phyloP scores from a whole-genome alignment of 768 basidiomycete genomes.

The Xerocomus spinulosus region DNA sequence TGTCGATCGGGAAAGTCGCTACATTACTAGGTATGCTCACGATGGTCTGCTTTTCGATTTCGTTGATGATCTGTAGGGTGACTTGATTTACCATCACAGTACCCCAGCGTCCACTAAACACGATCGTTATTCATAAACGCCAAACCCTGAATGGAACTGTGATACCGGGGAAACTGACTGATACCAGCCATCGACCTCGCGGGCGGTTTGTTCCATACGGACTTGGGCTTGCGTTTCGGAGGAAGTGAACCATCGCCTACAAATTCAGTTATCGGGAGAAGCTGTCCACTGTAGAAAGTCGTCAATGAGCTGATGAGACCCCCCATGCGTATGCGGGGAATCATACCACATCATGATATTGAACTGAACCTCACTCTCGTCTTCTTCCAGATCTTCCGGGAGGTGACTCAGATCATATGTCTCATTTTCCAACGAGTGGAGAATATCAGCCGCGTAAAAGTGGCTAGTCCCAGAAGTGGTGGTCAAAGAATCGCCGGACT shows the following conservation, averaged over 20 bases:
- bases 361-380: not conserved
- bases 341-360: not conserved
- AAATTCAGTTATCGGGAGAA: not conserved
- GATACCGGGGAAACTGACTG: not conserved
- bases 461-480: not conserved
- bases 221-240: not conserved
- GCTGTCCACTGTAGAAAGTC: not conserved
- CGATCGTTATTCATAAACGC: not conserved
- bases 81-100: conserved; percentile 8
- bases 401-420: not conserved
- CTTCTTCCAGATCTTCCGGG: not conserved
- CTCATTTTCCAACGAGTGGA: not conserved
- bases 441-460: not conserved
- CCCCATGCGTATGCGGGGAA: not conserved
- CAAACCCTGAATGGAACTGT: not conserved
- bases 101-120: conserved; percentile 8
- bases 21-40: too few species aligned
- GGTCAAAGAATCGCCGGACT: not conserved
- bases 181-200: not conserved
- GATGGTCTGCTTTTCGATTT: not conserved
- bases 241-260: not conserved
- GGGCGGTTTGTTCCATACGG: not conserved
- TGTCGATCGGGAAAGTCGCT: too few species aligned
- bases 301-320: too few species aligned
- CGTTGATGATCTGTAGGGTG: conserved; percentile 1